phyloP scores from a whole-genome alignment of 139 green algal species.

The Bryopsis sp. region DNA sequence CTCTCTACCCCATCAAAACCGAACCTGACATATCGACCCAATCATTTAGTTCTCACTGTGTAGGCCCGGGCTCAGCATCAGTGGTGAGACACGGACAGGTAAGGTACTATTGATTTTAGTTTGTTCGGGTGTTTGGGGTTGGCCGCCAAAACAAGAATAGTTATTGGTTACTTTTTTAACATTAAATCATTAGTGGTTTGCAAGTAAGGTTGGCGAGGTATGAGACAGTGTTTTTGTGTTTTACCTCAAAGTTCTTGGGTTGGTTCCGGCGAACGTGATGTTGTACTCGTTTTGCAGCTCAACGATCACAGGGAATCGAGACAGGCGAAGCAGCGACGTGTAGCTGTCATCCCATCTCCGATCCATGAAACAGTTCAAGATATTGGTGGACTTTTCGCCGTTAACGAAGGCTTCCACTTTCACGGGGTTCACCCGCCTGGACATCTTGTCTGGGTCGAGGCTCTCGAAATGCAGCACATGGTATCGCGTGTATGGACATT shows the following conservation, averaged over 20 bases:
- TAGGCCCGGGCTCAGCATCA: too few relatives aligned
- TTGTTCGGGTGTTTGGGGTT: too few relatives aligned
- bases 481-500: constrained; percentile 5
- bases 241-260: constrained; percentile 3
- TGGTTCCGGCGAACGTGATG: constrained; percentile 22
- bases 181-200: too few relatives aligned
- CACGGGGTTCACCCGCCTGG: constrained; percentile 20
- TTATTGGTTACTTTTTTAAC: too few relatives aligned
- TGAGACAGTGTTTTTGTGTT: neutral
- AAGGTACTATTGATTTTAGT: too few relatives aligned
- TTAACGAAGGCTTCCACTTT: constrained; percentile 1
- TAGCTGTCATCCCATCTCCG: constrained; percentile 25
- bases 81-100: too few relatives aligned
- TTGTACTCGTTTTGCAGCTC: constrained; percentile 12
- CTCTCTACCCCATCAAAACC: neutral
- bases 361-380: constrained; percentile 23
- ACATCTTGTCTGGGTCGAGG: constrained; percentile 16
- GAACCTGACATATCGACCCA: neutral
- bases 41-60: too few relatives aligned
- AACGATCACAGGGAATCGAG: constrained; percentile 18
- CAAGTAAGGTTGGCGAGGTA: neutral
- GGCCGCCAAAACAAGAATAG: too few relatives aligned
- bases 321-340: constrained; percentile 24
- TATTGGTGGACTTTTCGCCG: neutral
- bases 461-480: constrained; percentile 22